Percentiles rank a stretch among this genome's conserved stretches.
phyloP scores from a whole-genome alignment of 306 rosid species.

The Pterocarpus macrocarpus region DNA sequence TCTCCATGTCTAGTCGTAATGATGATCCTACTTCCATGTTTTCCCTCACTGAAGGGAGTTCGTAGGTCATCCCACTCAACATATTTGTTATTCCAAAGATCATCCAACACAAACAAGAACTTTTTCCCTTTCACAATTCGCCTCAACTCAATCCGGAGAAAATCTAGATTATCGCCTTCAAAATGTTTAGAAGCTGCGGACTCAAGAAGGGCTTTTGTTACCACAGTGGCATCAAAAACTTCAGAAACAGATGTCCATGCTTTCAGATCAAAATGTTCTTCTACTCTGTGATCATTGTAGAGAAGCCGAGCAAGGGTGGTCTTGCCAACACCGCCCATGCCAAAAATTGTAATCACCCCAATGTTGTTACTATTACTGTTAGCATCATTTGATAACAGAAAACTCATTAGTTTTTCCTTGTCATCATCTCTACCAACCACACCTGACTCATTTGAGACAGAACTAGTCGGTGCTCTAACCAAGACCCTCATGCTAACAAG shows the following conservation, averaged over 20 bases:
- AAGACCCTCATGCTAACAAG: background rate
- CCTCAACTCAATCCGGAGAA: constrained; percentile 53
- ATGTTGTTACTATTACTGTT: background rate
- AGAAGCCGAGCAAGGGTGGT: constrained; percentile 47
- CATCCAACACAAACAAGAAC: constrained; percentile 57
- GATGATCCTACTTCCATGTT: constrained; percentile 50
- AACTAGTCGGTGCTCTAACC: constrained; percentile 48
- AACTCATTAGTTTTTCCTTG: constrained; percentile 40
- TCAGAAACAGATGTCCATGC: constrained; percentile 47
- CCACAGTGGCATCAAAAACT: constrained; percentile 44
- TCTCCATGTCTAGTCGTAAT: constrained; percentile 47
- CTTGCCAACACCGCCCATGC: constrained; percentile 51
- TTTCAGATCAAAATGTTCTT: constrained; percentile 35
- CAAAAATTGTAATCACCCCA: constrained; percentile 31
- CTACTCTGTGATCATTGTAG: constrained; percentile 28
- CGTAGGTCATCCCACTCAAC: constrained; percentile 51
- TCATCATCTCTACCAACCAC: constrained; percentile 48
- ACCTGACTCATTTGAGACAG: constrained; percentile 52
- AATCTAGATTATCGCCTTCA: constrained; percentile 48
- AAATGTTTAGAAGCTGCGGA: constrained; percentile 6
- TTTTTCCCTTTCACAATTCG: constrained; percentile 39
- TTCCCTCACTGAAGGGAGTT: constrained; percentile 42
- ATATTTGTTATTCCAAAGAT: constrained; percentile 56
- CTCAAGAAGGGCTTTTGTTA: constrained; percentile 53
- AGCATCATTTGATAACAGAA: constrained; percentile 25